These are phyloP conservation scores for Plenodomus biglobosus DNA, from an alignment of 2,329 filamentous ascomycete species.

Conservation along the genomic window DNA sequence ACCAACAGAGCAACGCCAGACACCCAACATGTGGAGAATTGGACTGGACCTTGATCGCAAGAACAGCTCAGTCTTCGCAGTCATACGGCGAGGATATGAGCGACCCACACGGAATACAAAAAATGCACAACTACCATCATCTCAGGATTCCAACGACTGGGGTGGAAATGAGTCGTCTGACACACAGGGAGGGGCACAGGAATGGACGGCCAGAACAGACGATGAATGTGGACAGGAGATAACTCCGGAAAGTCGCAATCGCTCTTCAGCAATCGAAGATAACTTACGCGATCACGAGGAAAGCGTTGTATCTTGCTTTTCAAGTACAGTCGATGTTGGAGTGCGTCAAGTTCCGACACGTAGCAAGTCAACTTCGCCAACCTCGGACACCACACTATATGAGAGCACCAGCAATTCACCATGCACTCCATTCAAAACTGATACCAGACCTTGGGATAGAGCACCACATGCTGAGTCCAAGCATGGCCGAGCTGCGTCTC, in stretches of 20 bases:
- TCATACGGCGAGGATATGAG: conserved; percentile 2
- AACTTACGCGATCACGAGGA: neutral
- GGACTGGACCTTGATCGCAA: neutral
- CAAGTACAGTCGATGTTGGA: neutral
- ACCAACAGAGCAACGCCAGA: conserved; percentile 2
- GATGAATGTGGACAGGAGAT: neutral
- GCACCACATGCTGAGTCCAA: neutral
- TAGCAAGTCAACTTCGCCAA: conserved; percentile 6
- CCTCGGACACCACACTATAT: conserved; percentile 12
- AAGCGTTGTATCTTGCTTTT: neutral
- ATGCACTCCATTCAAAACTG: neutral
- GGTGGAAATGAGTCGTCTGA: neutral
- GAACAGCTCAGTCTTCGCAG: conserved; percentile 6
- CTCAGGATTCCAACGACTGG: neutral
- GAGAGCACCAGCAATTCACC: conserved; percentile 4
- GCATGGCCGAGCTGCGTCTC: neutral
- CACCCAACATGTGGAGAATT: conserved; percentile 4
- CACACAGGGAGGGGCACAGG: neutral
- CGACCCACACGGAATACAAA: neutral
- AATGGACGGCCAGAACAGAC: neutral
- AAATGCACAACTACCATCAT: neutral
- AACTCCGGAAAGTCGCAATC: neutral
- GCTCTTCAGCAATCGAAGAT: neutral
- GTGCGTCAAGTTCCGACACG: neutral
- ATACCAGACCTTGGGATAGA: neutral